phyloP scores from a whole-genome alignment of 179 eudicot genomes.

The Patellifolia procumbens region DNA sequence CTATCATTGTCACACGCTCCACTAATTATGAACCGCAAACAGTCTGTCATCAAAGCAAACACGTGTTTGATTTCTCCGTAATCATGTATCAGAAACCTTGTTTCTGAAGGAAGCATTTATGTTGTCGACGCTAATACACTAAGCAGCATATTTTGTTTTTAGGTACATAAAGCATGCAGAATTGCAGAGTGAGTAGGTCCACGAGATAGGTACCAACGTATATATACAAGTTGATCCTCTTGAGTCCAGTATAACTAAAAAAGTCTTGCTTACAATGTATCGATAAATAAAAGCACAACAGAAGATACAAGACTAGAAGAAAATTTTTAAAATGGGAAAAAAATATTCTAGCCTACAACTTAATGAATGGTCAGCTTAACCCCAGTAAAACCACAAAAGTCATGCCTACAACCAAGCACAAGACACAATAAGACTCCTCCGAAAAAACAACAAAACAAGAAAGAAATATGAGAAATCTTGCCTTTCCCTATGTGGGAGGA shows the following conservation, averaged over 20 bases:
- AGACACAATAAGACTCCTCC: not conserved
- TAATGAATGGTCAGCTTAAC: not conserved
- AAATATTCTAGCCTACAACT: not conserved
- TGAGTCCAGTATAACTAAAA: not conserved
- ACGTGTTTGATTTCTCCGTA: constrained; percentile 1
- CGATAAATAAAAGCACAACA: not conserved
- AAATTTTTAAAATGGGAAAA: not conserved
- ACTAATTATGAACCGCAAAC: not conserved
- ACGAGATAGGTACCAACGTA: not conserved
- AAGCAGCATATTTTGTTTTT: not conserved
- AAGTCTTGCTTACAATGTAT: not conserved
- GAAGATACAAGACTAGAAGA: not conserved
- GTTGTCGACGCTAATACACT: not conserved
- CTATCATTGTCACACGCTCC: not conserved
- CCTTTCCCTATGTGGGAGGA: constrained; percentile 85
- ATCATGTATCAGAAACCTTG: not conserved
- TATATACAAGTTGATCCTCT: not conserved
- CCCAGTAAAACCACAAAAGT: not conserved
- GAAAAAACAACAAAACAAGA: not conserved
- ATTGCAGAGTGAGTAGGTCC: not conserved
- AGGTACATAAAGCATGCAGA: not conserved
- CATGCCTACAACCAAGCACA: not conserved
- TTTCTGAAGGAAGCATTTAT: not conserved
- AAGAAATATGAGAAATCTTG: constrained; percentile 17
- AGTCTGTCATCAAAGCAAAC: not conserved